These are phyloP conservation scores for Pistacia integerrima DNA, from an alignment of 345 rosid species.

Conservation along the genomic window DNA sequence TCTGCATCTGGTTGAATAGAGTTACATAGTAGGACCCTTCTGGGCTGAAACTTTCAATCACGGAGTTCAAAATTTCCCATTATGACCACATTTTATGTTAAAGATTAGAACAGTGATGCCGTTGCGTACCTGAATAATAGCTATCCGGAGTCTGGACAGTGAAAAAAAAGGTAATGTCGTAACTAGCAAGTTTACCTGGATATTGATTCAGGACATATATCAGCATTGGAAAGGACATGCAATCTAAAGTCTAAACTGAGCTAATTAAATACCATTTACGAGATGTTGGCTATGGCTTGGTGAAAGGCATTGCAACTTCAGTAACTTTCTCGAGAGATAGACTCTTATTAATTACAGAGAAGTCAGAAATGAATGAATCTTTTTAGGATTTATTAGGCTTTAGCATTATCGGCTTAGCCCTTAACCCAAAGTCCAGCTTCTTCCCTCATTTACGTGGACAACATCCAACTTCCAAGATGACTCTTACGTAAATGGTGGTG, in stretches of 20 bases:
- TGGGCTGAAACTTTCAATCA: background rate
- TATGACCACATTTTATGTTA: background rate
- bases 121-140: constrained; percentile 17
- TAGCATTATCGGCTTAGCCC: background rate
- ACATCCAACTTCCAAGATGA: background rate
- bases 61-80: constrained; percentile 3
- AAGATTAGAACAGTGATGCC: background rate
- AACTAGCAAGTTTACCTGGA: constrained; percentile 7
- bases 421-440: background rate
- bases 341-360: background rate
- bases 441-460: background rate
- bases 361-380: background rate
- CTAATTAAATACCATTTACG: background rate
- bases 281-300: background rate
- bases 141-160: background rate
- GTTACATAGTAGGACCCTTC: background rate
- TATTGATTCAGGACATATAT: background rate
- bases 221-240: background rate
- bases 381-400: background rate
- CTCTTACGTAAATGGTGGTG: background rate
- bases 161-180: constrained; percentile 6
- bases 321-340: background rate
- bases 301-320: background rate
- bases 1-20: no score
- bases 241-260: constrained; percentile 6